phyloP scores from a whole-genome alignment of 768 basidiomycete species.

The Phaffia australis region DNA sequence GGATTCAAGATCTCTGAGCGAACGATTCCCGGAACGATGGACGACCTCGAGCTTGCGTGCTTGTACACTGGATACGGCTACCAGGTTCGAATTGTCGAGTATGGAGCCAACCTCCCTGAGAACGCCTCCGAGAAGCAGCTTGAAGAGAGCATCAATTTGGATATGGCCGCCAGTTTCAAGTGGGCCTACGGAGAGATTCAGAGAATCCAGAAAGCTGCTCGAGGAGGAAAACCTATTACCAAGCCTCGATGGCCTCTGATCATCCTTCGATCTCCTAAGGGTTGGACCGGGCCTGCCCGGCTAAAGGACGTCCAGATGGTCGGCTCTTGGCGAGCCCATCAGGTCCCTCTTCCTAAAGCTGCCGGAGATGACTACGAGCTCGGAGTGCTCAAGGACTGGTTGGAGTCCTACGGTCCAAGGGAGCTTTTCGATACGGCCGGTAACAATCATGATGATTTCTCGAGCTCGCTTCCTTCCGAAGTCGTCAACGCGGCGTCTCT shows the following conservation, averaged over 20 bases:
- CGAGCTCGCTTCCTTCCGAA: conserved; percentile 28
- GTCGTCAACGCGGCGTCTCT: conserved; percentile 33
- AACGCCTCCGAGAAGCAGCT: conserved; percentile 31
- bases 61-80: conserved; percentile 49
- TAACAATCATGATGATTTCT: conserved; percentile 29
- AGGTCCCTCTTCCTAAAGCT: conserved; percentile 66
- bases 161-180: conserved; percentile 60
- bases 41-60: conserved; percentile 61
- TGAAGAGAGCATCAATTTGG: conserved; percentile 49
- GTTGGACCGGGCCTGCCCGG: conserved; percentile 58
- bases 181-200: conserved; percentile 59
- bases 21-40: conserved; percentile 83
- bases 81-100: conserved; percentile 69
- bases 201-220: conserved; percentile 68
- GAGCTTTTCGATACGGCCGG: conserved; percentile 47
- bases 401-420: conserved; percentile 56
- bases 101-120: conserved; percentile 29
- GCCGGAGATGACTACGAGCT: conserved; percentile 58
- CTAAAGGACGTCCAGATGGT: conserved; percentile 57
- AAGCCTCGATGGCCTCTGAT: conserved; percentile 90
- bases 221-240: conserved; percentile 59
- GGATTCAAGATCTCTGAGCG: conserved; percentile 41
- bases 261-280: conserved; percentile 75
- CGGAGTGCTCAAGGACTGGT: conserved; percentile 56
- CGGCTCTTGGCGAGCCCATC: conserved; percentile 74